These are phyloP conservation scores for Speleostelium caveatum DNA, from an alignment of 78 protist genomes.

Conservation along the genomic window DNA sequence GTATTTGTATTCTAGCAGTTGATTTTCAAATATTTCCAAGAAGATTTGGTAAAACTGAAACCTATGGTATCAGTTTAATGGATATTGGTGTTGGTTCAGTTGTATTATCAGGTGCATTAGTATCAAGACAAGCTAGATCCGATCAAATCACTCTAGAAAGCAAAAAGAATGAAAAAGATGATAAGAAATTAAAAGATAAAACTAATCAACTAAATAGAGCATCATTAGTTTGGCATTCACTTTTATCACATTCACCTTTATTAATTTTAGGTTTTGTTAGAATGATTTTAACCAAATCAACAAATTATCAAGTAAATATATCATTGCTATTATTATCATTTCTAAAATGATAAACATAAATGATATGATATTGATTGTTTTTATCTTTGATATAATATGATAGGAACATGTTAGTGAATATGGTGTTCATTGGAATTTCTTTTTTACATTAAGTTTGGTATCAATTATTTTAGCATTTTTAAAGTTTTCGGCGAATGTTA, in stretches of 20 bases:
- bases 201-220: slow-evolving; percentile 13
- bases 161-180: neutral
- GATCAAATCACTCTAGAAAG: neutral
- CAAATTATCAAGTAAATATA: slow-evolving; percentile 85
- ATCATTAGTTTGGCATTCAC: slow-evolving; percentile 29
- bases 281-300: slow-evolving; percentile 61
- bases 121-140: slow-evolving; percentile 72
- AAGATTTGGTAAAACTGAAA: slow-evolving; percentile 91
- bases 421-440: slow-evolving; percentile 97
- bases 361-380: neutral
- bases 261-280: slow-evolving; percentile 83
- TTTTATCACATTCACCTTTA: slow-evolving; percentile 70
- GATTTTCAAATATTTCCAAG: slow-evolving; percentile 92
- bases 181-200: neutral
- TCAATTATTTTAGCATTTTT: slow-evolving; percentile 66
- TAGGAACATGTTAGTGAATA: slow-evolving; percentile 95
- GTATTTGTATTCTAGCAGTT: slow-evolving; percentile 86
- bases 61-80: slow-evolving; percentile 91
- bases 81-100: slow-evolving; percentile 89
- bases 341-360: neutral
- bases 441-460: slow-evolving; percentile 92
- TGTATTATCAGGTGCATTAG: slow-evolving; percentile 76
- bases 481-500: slow-evolving; percentile 41
- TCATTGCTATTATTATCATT: neutral
- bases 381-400: neutral